These are phyloP conservation scores for Arthroderma uncinatum DNA, from an alignment of 2,329 filamentous ascomycete genomes.

Conservation along the genomic window DNA sequence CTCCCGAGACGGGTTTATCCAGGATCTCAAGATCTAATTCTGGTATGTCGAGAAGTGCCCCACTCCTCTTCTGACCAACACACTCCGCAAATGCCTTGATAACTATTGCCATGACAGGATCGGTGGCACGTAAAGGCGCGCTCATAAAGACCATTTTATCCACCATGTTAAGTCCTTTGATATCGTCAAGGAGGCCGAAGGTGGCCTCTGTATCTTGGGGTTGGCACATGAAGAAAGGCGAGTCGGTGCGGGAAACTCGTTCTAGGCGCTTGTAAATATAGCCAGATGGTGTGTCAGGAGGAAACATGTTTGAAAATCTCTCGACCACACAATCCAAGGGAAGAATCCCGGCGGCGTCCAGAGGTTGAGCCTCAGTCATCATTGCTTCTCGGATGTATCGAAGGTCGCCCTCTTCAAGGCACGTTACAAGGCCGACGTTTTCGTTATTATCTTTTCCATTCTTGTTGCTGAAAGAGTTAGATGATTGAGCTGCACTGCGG, in stretches of 20 bases:
- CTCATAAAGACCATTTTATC: slow-evolving; percentile 68
- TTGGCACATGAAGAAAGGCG: slow-evolving; percentile 59
- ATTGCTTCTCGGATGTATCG: slow-evolving; percentile 53
- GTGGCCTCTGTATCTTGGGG: slow-evolving; percentile 53
- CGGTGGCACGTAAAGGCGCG: slow-evolving; percentile 53
- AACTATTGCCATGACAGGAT: slow-evolving; percentile 33
- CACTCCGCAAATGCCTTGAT: slow-evolving; percentile 56
- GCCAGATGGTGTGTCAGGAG: slow-evolving; percentile 65
- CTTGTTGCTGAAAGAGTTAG: slow-evolving; percentile 22
- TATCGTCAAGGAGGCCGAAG: slow-evolving; percentile 63
- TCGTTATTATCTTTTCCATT: slow-evolving; percentile 7
- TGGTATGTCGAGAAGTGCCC: slow-evolving; percentile 59
- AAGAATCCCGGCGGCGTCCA: slow-evolving; percentile 60
- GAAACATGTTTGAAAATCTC: slow-evolving; percentile 70
- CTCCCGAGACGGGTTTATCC: slow-evolving; percentile 42
- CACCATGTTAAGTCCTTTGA: slow-evolving; percentile 53
- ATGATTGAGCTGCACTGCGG: slow-evolving; percentile 53
- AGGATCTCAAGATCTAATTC: slow-evolving; percentile 63
- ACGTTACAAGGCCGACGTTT: slow-evolving; percentile 63
- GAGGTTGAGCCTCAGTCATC: slow-evolving; percentile 49
- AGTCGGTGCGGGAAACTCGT: slow-evolving; percentile 53
- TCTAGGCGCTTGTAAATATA: slow-evolving; percentile 69
- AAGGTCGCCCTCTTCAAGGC: slow-evolving; percentile 61
- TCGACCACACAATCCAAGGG: slow-evolving; percentile 62
- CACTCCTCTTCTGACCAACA: slow-evolving; percentile 56